Evolutionary conservation across 768 basidiomycete genomes (phyloP), one percentile per base, ranked within the genome.

Genomic region (Mycena sanguinolenta): DNA sequence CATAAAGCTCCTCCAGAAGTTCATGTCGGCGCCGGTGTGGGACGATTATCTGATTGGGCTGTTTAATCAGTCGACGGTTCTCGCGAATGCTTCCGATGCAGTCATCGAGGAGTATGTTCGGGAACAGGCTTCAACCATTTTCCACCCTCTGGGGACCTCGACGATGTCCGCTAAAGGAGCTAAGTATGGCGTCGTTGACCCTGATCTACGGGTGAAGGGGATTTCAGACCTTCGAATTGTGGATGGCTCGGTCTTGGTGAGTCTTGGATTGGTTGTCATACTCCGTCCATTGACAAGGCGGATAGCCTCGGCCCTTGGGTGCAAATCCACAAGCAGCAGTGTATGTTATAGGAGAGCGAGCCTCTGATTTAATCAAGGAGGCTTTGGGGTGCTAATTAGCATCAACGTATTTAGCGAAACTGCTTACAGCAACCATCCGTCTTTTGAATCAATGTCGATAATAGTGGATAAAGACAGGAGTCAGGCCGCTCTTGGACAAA

Each of bases 231-330:
- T 83, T 17, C 73, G 82, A 9, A 73, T 83, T 8, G 78, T 83
- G 16, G 82, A 83, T 77, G 80, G 79, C 25, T 81, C 80, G 14
- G 73, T 81, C 19, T 57, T 82, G 67, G 79, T 81, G 63, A 73
- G 23, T n/a, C 16, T 44, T 19, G 42, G 21, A 19, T 14, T 38
- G 6, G 36, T 38, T 6, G 36, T 38, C n/a, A n/a, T n/a, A n/a
- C n/a, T 38, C 36, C 6, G 6, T 38, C 36, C 36, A 25, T n/a
- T 42, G 30, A 32, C 27, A 13, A 2, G 4, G 13, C n/a, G 9
- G 0, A 50, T 60, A 78, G 75, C 71, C 80, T 62, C 70, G 70
- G 46, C 69, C 75, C 13, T 73, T 73, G 27, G 65, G 69, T 12
- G 76, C 69, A 2, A 76, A 78, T 65, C 63, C 72, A 8, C 75